A percentile compares a stretch with the other conserved stretches of the same genome.
phyloP scores from a whole-genome alignment of 129 eudicot genomes.

The Logfia minima region DNA sequence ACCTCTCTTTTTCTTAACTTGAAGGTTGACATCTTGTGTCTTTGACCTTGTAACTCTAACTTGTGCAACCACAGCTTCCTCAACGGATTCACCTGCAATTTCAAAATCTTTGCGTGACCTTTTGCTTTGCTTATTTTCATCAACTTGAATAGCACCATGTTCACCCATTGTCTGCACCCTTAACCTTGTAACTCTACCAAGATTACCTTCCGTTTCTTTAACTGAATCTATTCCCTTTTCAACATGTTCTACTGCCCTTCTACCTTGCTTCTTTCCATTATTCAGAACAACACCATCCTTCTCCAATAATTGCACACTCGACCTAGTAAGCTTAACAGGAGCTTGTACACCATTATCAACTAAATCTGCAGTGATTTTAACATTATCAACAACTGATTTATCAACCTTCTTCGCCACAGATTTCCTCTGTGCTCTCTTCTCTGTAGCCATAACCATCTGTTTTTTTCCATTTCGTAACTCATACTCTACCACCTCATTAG shows the following conservation, averaged over 20 bases:
- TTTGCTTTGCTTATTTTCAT: slow-evolving; percentile 17
- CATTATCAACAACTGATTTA: slow-evolving; percentile 32
- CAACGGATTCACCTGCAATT: slow-evolving; percentile 10
- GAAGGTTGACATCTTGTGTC: slow-evolving; percentile 21
- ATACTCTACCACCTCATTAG: slow-evolving; percentile 50
- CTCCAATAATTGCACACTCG: slow-evolving; percentile 17
- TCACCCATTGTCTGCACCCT: slow-evolving; percentile 17
- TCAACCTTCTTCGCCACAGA: slow-evolving; percentile 12
- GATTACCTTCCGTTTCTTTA: slow-evolving; percentile 25
- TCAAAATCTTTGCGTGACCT: slow-evolving; percentile 19
- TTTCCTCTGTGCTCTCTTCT: slow-evolving; percentile 19
- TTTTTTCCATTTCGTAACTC: slow-evolving; percentile 27
- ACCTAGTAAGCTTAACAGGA: slow-evolving; percentile 36
- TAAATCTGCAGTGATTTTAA: slow-evolving; percentile 2
- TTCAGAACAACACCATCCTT: slow-evolving; percentile 17
- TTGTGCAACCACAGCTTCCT: slow-evolving; percentile 25
- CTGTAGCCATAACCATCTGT: slow-evolving; percentile 13
- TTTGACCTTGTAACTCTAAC: slow-evolving; percentile 52
- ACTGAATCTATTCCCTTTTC: slow-evolving; percentile 7
- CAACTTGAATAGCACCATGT: slow-evolving; percentile 17
- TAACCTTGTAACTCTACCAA: slow-evolving; percentile 29
- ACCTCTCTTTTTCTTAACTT: slow-evolving; percentile 34
- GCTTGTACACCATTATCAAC: slow-evolving; percentile 13
- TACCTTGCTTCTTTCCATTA: slow-evolving; percentile 20
- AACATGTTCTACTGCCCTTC: slow-evolving; percentile 25